Base-by-base conservation (phyloP, 1,284 basidiomycete genomes). In the Prillingera fragicola region DNA sequence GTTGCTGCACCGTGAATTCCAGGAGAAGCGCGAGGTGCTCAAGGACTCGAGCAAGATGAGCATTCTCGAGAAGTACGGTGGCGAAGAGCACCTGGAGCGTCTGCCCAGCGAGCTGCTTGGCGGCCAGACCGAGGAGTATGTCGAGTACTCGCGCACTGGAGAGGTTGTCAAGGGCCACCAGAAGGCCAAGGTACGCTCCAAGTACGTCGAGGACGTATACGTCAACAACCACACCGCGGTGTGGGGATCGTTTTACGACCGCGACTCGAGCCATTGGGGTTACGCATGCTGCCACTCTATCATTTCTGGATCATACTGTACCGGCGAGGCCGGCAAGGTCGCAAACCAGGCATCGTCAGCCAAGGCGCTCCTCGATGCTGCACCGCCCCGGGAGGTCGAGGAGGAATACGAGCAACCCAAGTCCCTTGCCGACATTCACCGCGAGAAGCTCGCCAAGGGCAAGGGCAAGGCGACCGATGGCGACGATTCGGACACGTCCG, bases 211-310 rank as follows among this genome's bases (percentile, higher is more conserved):
- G 71, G 92, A 96, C 78, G 88, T 91, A n/a, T 82, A 78, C 60
- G 76, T 85, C 61, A 92, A 92, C 71, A 99, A 99, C 65, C 95
- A 99, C 63, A 88, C 83, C 0, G 73, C 81, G 3, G 82, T 97
- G 8, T 99, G 92, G 92, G 95, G 95, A 22, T 97, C 94, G 25
- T 98, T 83, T 83, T 97, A 87, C 70, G 83, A 88, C 60, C 56
- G 76, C 10, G 74, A 78, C 7, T 74, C 78, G 2, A 80, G 82
- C 9, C 69, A 75, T 46, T 98, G 95, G 95, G 95, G 95, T 35
- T 98, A 85, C 69, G 83, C 80, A 23, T 99, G 95, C 71, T 99
- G 95, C 65, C 91, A 95, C 66, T 91, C 88, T 9, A 77, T 64
- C 45, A 50, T 92, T 35, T 85, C 89, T 60, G 76, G 87, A 36